phyloP scores from a whole-genome alignment of 2,329 filamentous ascomycete species.

The Aspergillus sp. region DNA sequence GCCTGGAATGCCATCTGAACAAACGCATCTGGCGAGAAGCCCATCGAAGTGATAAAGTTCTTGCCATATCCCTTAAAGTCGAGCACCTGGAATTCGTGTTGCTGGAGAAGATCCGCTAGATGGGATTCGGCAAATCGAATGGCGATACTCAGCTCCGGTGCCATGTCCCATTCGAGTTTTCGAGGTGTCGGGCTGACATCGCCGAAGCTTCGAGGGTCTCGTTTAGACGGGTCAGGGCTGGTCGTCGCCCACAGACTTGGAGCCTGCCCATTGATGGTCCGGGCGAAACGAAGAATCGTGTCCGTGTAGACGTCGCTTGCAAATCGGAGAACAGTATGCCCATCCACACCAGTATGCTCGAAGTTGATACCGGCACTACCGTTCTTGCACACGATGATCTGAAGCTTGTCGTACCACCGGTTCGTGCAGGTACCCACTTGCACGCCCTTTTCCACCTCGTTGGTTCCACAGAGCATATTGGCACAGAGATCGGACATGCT shows the following conservation, averaged over 20 bases:
- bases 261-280: slow-evolving; percentile 91
- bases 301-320: slow-evolving; percentile 97
- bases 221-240: slow-evolving; percentile 89
- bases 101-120: slow-evolving; percentile 89
- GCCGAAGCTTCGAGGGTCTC: slow-evolving; percentile 87
- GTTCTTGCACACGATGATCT: slow-evolving; percentile 99
- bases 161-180: slow-evolving; percentile 98
- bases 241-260: slow-evolving; percentile 89
- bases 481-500: slow-evolving; percentile 86
- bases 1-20: slow-evolving; percentile 99
- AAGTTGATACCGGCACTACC: slow-evolving; percentile 99
- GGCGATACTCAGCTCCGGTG: slow-evolving; percentile 85
- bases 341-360: slow-evolving; percentile 96
- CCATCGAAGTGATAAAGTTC: slow-evolving; percentile 96
- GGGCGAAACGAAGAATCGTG: slow-evolving; percentile 92
- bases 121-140: slow-evolving; percentile 94
- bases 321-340: slow-evolving; percentile 94
- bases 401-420: slow-evolving; percentile 98
- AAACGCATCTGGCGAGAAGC: slow-evolving; percentile 95
- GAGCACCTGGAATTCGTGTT: slow-evolving; percentile 92
- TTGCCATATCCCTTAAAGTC: slow-evolving; percentile 91
- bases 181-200: slow-evolving; percentile 92
- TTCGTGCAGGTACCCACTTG: slow-evolving; percentile 98
- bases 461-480: slow-evolving; percentile 98
- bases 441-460: slow-evolving; percentile 86